Conservation (phyloP, 2,329 filamentous ascomycete genomes). For the Colletotrichum sp. region DNA sequence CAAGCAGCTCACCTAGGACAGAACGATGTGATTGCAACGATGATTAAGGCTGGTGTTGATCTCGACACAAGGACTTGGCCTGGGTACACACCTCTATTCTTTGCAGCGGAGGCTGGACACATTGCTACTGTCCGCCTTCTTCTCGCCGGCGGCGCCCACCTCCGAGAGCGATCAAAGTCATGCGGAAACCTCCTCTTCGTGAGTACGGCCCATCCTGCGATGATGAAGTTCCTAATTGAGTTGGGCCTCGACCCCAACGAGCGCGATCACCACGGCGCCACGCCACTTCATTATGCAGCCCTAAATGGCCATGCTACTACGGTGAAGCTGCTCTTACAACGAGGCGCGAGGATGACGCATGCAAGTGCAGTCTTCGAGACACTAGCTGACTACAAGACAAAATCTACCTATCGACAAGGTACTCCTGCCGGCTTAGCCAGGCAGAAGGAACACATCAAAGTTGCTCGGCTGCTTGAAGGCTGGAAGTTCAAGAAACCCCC, state of each 20-base stretch:
- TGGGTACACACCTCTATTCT: conserved; percentile 29
- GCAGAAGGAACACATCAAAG: conserved; percentile 22
- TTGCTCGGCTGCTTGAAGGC: conserved; percentile 21
- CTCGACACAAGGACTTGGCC: conserved; percentile 26
- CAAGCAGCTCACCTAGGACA: conserved; percentile 30
- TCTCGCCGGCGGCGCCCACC: conserved; percentile 24
- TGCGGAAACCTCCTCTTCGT: conserved; percentile 26
- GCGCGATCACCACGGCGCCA: conserved; percentile 26
- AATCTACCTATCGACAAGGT: conserved; percentile 25
- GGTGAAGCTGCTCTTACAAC: conserved; percentile 31
- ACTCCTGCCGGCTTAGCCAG: conserved; percentile 27
- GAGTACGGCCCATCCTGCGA: conserved; percentile 16
- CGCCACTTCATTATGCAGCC: conserved; percentile 29
- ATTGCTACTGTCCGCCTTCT: conserved; percentile 28
- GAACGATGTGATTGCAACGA: conserved; percentile 25
- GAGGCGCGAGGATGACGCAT: conserved; percentile 22
- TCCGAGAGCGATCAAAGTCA: conserved; percentile 19
- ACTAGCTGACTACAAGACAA: conserved; percentile 20
- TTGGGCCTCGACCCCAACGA: conserved; percentile 25
- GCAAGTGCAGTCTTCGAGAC: conserved; percentile 27
- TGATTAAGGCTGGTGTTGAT: conserved; percentile 26
- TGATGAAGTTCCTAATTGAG: conserved; percentile 25
- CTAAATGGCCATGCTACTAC: conserved; percentile 23
- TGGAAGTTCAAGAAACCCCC: conserved; percentile 15
- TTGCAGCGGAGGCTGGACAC: conserved; percentile 28